Evolutionary conservation across 805 yeast species (phyloP), one percentile per base, ranked within the genome.

Genomic region (Sungouiella blattae): DNA sequence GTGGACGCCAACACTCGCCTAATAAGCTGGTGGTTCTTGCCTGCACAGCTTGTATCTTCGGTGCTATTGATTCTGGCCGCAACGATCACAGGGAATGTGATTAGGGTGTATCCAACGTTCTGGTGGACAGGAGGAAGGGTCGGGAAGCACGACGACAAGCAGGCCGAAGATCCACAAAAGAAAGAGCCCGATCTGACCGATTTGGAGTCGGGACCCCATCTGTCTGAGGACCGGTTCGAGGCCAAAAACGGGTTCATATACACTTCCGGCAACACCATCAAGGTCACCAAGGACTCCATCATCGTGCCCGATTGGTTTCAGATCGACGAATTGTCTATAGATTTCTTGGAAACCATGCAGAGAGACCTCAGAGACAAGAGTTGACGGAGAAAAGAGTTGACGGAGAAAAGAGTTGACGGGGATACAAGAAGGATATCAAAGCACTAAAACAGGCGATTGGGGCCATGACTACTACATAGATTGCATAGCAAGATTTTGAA

Each of bases 21-120:
- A 3, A 62, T 80, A 71, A 73, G 85, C 32, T 80, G 87, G 87
- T 76, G 80, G 76, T 79, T 72, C 46, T 47, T 80, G 18, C 80
- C 83, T 0, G 67, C 61, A 0, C 81, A 78, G 35, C 35, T 80
- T 3, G 60, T 78, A 1, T 65, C 75, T 3, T 62, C 73, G 2
- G 52, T 72, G 3, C 53, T 80, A 28, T 72, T 77, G 39, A 47
- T 75, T 6, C 52, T 60, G 2, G 73, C 75, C 1, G 81, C 82
- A 0, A 60, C 71, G 27, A 54, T 80, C 6, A 64, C 75, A 3
- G 77, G 80, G 30, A 81, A 80, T 44, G 48, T 80, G 1, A 37
- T 71, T 3, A 52, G 82, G 32, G 51, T 52, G 28, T 80, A 79
- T 47, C 87, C 87, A 1, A 53, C 52, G 2, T 76, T 62, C 49